Percentiles rank a stretch among this genome's conserved stretches.
Conservation (phyloP, 202 grass and related monocot genomes). For the Schoenoplectus triqueter region DNA sequence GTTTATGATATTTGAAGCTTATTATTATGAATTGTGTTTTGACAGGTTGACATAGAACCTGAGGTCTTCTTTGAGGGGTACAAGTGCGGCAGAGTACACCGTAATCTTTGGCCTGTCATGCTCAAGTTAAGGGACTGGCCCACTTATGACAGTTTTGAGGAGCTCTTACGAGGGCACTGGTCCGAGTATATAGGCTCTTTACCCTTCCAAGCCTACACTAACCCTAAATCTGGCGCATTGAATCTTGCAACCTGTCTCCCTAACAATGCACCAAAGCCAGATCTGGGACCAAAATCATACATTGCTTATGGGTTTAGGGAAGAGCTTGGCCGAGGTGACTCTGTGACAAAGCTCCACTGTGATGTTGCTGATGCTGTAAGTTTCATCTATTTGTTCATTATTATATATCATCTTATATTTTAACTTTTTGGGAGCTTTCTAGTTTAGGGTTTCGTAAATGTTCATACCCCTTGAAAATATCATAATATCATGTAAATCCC, state of each 20-base stretch:
- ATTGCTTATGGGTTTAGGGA: constrained; percentile 87
- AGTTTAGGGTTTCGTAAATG: background rate
- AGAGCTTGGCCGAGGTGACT: constrained; percentile 91
- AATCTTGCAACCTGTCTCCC: constrained; percentile 76
- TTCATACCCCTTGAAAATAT: background rate
- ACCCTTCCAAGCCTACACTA: constrained; percentile 86
- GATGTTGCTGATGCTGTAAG: constrained; percentile 93
- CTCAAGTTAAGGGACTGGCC: constrained; percentile 99
- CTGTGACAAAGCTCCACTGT: constrained; percentile 91
- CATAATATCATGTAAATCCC: constrained; percentile 2
- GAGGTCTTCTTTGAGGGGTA: constrained; percentile 74
- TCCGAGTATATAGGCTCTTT: constrained; percentile 60
- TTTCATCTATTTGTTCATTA: constrained; percentile 11
- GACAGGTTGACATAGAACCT: constrained; percentile 68
- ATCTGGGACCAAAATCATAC: constrained; percentile 97
- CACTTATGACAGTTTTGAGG: constrained; percentile 77
- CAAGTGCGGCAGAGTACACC: constrained; percentile 54
- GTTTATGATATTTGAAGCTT: constrained; percentile 20
- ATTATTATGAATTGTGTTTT: constrained; percentile 28
- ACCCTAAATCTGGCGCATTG: constrained; percentile 66
- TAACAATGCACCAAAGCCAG: constrained; percentile 58
- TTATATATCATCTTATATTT: background rate
- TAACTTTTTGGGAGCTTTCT: background rate
- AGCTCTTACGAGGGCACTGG: constrained; percentile 75
- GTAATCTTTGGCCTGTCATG: constrained; percentile 79